phyloP scores from a whole-genome alignment of 352 stramenopile species.

The Pythium monospermum region DNA sequence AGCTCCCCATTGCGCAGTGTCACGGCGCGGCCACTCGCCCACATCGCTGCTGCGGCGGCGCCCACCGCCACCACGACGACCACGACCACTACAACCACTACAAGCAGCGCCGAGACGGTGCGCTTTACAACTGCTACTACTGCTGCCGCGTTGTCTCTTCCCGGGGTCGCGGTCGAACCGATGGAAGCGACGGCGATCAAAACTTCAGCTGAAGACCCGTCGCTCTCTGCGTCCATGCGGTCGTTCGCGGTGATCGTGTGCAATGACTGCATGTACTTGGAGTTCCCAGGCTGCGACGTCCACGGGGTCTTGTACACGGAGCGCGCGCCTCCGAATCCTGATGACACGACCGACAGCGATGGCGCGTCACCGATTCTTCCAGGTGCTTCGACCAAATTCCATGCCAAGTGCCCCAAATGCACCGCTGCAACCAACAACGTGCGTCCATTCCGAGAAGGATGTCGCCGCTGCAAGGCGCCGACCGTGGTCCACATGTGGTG shows the following conservation, averaged over 20 bases:
- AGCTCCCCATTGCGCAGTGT: constrained; percentile 22
- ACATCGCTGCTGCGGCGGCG: constrained; percentile 7
- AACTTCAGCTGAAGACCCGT: constrained; percentile 4
- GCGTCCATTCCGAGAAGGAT: constrained; percentile 78
- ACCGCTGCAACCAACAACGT: constrained; percentile 80
- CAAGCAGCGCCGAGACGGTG: background rate
- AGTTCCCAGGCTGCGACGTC: constrained; percentile 85
- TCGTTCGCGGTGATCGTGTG: constrained; percentile 80
- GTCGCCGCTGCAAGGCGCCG: constrained; percentile 68
- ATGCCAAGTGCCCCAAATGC: constrained; percentile 83
- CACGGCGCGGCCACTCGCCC: constrained; percentile 23
- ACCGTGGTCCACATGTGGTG: constrained; percentile 75
- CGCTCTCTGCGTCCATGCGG: constrained; percentile 36
- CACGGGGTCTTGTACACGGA: constrained; percentile 83
- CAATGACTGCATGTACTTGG: constrained; percentile 75
- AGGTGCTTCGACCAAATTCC: constrained; percentile 9
- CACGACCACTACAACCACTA: constrained; percentile 8
- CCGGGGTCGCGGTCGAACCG: background rate
- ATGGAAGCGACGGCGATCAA: background rate
- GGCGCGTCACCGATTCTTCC: background rate
- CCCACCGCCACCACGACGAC: constrained; percentile 6
- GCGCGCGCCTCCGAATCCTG: constrained; percentile 17
- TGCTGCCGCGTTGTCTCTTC: background rate
- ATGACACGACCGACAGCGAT: background rate
- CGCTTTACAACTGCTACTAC: background rate